phyloP scores from a whole-genome alignment of 129 eudicot species.

The Apium graveolens region DNA sequence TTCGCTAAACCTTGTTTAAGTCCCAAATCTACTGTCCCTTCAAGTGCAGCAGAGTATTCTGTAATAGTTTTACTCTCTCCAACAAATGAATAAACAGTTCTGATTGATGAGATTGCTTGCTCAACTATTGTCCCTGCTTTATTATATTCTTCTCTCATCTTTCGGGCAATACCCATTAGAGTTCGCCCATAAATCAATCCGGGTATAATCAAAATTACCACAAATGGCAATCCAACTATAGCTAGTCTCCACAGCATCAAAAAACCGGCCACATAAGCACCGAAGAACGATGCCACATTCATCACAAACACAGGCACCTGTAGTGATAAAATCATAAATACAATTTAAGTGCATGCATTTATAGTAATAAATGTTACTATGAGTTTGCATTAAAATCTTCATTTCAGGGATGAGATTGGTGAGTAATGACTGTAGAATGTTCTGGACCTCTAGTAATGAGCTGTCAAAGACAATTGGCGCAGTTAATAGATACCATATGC shows the following conservation, averaged over 20 bases:
- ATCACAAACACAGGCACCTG: slow-evolving; percentile 38
- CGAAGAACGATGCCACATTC: slow-evolving; percentile 21
- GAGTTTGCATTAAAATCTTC: not conserved
- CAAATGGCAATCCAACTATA: slow-evolving; percentile 42
- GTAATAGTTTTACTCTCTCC: slow-evolving; percentile 37
- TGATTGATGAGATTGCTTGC: slow-evolving; percentile 36
- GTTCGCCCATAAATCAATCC: slow-evolving; percentile 33
- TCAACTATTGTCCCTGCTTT: slow-evolving; percentile 34
- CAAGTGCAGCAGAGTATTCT: slow-evolving; percentile 41
- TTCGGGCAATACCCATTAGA: slow-evolving; percentile 34
- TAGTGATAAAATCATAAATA: not conserved
- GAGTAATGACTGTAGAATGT: not conserved
- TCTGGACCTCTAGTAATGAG: not conserved
- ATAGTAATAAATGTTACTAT: not conserved
- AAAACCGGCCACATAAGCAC: slow-evolving; percentile 25
- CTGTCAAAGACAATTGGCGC: not conserved
- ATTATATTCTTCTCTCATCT: slow-evolving; percentile 35
- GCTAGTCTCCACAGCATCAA: slow-evolving; percentile 43
- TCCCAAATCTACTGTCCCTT: slow-evolving; percentile 33
- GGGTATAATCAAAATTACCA: slow-evolving; percentile 26
- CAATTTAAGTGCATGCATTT: not conserved
- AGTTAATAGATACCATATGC: not conserved
- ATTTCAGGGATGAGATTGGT: not conserved
- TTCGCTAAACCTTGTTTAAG: slow-evolving; percentile 40
- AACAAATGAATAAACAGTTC: slow-evolving; percentile 50